These are phyloP conservation scores for Mycena filopes DNA, from an alignment of 768 basidiomycete genomes.

Conservation along the genomic window DNA sequence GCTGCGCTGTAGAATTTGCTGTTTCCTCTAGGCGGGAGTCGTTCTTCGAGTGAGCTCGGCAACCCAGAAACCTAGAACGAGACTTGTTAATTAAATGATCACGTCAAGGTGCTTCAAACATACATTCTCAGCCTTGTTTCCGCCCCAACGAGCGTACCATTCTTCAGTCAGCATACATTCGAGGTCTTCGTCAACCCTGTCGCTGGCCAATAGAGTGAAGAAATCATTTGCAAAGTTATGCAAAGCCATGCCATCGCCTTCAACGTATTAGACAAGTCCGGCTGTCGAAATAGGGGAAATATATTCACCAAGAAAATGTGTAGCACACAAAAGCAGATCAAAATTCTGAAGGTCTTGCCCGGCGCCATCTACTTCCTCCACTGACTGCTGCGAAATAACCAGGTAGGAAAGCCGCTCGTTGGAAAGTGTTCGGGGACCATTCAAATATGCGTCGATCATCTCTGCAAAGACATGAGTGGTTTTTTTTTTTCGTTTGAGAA, in stretches of 20 bases:
- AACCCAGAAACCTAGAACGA: conserved; percentile 32
- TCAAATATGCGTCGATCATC: conserved; percentile 77
- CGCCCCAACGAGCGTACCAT: conserved; percentile 41
- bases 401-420: conserved; percentile 74
- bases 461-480: conserved; percentile 48
- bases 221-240: conserved; percentile 87
- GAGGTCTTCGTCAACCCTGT: conserved; percentile 42
- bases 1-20: conserved; percentile 57
- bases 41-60: conserved; percentile 61
- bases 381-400: conserved; percentile 53
- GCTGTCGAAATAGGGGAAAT: background rate
- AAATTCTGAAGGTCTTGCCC: conserved; percentile 44
- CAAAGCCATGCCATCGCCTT: conserved; percentile 84
- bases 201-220: conserved; percentile 67
- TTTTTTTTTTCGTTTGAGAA: too few species aligned
- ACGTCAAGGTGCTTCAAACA: conserved; percentile 1
- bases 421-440: conserved; percentile 80
- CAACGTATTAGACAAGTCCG: background rate
- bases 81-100: background rate
- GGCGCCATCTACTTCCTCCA: conserved; percentile 19
- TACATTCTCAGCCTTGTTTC: conserved; percentile 34
- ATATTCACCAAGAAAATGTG: conserved; percentile 71
- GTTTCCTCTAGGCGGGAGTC: conserved; percentile 48
- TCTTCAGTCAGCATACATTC: conserved; percentile 45
- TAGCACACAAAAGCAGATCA: conserved; percentile 78